phyloP scores from a whole-genome alignment of 495 filamentous ascomycete genomes.

The Trypethelium eluteriae region DNA sequence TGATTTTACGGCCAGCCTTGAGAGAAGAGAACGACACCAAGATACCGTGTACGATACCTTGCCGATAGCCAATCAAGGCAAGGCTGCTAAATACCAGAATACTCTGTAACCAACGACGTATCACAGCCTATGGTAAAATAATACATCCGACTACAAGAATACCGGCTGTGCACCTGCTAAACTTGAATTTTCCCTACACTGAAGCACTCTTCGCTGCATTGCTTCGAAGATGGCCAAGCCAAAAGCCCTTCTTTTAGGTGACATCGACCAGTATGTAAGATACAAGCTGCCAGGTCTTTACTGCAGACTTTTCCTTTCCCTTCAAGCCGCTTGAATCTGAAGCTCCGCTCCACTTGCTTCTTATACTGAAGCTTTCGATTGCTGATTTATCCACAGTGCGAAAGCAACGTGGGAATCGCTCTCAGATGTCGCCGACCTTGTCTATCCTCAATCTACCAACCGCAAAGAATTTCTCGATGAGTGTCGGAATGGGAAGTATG shows the following conservation, averaged over 20 bases:
- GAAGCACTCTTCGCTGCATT: not conserved
- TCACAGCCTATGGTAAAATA: too few relatives aligned
- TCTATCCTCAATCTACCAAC: constrained; percentile 45
- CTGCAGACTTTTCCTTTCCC: not conserved
- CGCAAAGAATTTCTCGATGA: constrained; percentile 66
- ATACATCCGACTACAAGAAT: too few relatives aligned
- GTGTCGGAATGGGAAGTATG: constrained; percentile 58
- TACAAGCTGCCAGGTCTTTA: not conserved
- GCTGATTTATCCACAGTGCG: constrained; percentile 33
- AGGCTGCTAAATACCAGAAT: too few relatives aligned
- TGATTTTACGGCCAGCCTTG: too few relatives aligned
- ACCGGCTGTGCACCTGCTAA: not conserved
- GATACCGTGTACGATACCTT: too few relatives aligned
- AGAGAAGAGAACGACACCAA: too few relatives aligned
- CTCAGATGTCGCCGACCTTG: constrained; percentile 43
- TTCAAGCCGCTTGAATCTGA: not conserved
- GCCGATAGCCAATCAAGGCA: too few relatives aligned
- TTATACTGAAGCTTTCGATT: constrained; percentile 15
- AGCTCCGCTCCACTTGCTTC: not conserved
- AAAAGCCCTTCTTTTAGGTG: constrained; percentile 33
- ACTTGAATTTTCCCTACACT: not conserved
- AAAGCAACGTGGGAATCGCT: constrained; percentile 46
- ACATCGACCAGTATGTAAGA: constrained; percentile 35
- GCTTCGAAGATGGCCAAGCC: constrained; percentile 27
- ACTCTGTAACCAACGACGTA: too few relatives aligned